These are phyloP conservation scores for Schwanniomyces yamadae DNA, from an alignment of 805 yeast species.

Conservation along the genomic window DNA sequence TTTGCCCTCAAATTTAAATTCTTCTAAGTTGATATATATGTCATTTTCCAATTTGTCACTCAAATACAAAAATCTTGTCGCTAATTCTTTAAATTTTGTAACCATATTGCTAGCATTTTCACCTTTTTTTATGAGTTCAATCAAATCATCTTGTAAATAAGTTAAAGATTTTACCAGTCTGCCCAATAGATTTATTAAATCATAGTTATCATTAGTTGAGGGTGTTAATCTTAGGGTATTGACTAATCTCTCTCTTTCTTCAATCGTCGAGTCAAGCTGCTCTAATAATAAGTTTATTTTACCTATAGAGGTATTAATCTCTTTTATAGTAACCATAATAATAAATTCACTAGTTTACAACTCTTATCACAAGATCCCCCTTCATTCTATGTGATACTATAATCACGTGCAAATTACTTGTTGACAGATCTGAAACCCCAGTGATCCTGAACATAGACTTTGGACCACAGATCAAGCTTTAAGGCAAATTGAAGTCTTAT, in stretches of 20 bases:
- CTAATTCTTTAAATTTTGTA: conserved; percentile 9
- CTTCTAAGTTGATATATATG: conserved; percentile 27
- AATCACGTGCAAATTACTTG: too few relatives aligned
- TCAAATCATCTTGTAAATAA: conserved; percentile 31
- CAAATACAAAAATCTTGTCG: conserved; percentile 16
- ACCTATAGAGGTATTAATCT: conserved; percentile 17
- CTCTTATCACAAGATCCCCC: too few relatives aligned
- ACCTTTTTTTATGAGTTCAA: conserved; percentile 2
- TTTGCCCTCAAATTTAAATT: conserved; percentile 23
- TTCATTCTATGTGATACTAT: too few relatives aligned
- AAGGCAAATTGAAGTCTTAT: too few relatives aligned
- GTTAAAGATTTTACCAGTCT: conserved; percentile 25
- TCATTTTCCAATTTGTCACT: conserved; percentile 22
- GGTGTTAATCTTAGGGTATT: conserved; percentile 34
- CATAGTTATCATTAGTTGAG: conserved; percentile 38
- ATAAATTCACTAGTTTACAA: background rate
- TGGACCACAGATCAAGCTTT: too few relatives aligned
- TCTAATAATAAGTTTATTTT: conserved; percentile 20
- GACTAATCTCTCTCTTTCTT: conserved; percentile 33
- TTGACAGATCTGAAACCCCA: too few relatives aligned
- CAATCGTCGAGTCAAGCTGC: conserved; percentile 28
- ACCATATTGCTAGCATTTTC: conserved; percentile 6
- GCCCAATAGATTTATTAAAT: conserved; percentile 28
- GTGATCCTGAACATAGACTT: too few relatives aligned
- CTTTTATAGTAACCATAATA: conserved; percentile 13